Evolutionary conservation across 2,329 filamentous ascomycete genomes (phyloP).

Genomic region (Fusarium tanahbumbuense): DNA sequence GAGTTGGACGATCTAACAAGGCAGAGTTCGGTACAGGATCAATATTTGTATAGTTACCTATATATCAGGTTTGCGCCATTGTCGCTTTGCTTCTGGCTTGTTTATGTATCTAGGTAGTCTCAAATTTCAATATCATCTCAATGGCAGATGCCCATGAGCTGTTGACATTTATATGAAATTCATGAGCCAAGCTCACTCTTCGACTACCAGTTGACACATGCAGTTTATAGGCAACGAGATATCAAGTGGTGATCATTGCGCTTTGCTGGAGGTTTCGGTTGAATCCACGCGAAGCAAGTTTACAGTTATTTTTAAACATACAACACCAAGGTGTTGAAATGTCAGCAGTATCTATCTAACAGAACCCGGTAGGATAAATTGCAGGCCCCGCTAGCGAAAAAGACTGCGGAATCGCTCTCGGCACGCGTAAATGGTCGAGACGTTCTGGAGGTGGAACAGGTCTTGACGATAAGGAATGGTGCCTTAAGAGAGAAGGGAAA

Average conservation of each 20-base stretch:
- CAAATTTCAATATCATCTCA: conserved; percentile 37
- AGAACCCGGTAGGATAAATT: conserved; percentile 75
- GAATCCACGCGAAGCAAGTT: background rate
- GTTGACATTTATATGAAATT: background rate
- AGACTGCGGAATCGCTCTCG: conserved; percentile 84
- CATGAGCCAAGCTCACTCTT: background rate
- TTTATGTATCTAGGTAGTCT: conserved; percentile 35
- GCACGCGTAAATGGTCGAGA: conserved; percentile 93
- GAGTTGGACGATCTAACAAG: conserved; percentile 29
- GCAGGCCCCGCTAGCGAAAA: conserved; percentile 99
- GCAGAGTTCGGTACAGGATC: conserved; percentile 16
- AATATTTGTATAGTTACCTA: conserved; percentile 3
- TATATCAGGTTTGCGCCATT: conserved; percentile 32
- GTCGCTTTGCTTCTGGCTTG: conserved; percentile 21
- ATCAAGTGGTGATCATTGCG: background rate
- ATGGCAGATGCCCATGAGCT: background rate
- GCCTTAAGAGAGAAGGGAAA: conserved; percentile 65
- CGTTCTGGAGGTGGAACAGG: conserved; percentile 74
- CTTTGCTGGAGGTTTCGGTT: background rate
- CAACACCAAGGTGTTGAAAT: conserved; percentile 51
- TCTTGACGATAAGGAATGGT: conserved; percentile 97
- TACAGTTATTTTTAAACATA: background rate
- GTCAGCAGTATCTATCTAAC: conserved; percentile 98
- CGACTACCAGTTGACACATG: background rate
- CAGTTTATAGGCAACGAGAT: background rate